Base-by-base conservation (phyloP, 225 moss, liverwort and hornwort species). In the Marchantia polymorpha region DNA sequence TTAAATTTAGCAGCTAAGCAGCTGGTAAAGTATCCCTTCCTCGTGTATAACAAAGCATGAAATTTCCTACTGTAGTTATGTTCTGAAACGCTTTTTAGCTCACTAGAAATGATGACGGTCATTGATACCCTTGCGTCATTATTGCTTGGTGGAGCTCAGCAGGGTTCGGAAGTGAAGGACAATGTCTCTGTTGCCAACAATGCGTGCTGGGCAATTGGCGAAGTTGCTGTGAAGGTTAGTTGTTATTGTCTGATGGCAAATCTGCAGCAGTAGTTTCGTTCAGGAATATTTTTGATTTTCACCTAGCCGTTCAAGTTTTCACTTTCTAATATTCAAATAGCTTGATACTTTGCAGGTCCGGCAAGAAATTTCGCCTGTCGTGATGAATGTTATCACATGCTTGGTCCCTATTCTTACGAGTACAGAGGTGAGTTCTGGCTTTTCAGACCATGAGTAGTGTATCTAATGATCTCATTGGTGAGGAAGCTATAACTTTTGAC, bases 131-230 rank as follows among this genome's bases (percentile, higher is more conserved):
- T 17, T 49, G 55, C 68, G 13, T 53, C 52, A 39, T 79, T 20
- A 53, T 47, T 72, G 71, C 48, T 69, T 82, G 82, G 72, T 66
- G 81, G 86, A 86, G 85, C 82, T 79, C 86, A 88, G 88, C 94
- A 96, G 96, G 94, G 92, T 80, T 89, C 89, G 82, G 92, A 91
- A 85, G 94, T 87, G n/a, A 96, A 92, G 79, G 96, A 96, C 59
- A 96, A 96, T 86, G 96, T 96, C 29, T 96, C 96, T 46, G 96
- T 97, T 23, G 96, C 94, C 52, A 97, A 97, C 88, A 97, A 97
- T 87, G 96, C 96, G 58, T 97, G 96, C 86, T 97, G 96, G 96
- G 96, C 96, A 74, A 97, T 97, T 76, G 96, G 96, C 82, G 96
- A 97, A 91, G 94, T 97, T 82, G 96, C 96, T 75, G 90, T 97